These are phyloP conservation scores for Phyllosticta citrichinensis DNA, from an alignment of 2,329 filamentous ascomycete genomes.

Conservation along the genomic window DNA sequence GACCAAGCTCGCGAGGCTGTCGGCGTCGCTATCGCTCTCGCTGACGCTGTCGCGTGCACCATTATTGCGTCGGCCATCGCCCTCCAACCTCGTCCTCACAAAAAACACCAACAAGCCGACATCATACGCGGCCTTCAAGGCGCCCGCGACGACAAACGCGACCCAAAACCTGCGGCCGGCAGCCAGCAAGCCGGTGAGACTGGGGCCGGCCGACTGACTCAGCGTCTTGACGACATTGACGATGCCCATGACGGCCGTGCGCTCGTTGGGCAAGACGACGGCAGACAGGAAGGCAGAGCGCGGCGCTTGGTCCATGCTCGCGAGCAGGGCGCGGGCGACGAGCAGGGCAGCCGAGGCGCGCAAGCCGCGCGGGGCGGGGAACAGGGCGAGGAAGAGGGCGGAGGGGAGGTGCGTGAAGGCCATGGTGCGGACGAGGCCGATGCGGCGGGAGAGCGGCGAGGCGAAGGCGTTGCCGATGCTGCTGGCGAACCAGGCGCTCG, in stretches of 20 bases:
- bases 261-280: slow-evolving; percentile 25
- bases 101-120: slow-evolving; percentile 26
- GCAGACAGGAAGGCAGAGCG: slow-evolving; percentile 25
- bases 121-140: slow-evolving; percentile 27
- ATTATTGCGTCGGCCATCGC: neutral
- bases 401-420: slow-evolving; percentile 27
- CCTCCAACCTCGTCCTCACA: slow-evolving; percentile 19
- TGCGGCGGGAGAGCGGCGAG: slow-evolving; percentile 56
- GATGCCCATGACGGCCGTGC: slow-evolving; percentile 31
- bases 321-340: slow-evolving; percentile 21
- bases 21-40: neutral
- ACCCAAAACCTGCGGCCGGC: slow-evolving; percentile 26
- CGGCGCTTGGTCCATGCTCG: slow-evolving; percentile 30
- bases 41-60: neutral
- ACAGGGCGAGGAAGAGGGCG: slow-evolving; percentile 24
- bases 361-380: slow-evolving; percentile 13
- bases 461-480: slow-evolving; percentile 38
- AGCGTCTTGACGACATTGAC: slow-evolving; percentile 30
- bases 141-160: slow-evolving; percentile 29
- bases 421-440: slow-evolving; percentile 42
- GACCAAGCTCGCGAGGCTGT: neutral
- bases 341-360: slow-evolving; percentile 22
- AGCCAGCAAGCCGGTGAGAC: slow-evolving; percentile 26
- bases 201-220: slow-evolving; percentile 23
- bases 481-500: slow-evolving; percentile 35